phyloP scores from a whole-genome alignment of 2,329 filamentous ascomycete species.

The Aspergillus sp. region DNA sequence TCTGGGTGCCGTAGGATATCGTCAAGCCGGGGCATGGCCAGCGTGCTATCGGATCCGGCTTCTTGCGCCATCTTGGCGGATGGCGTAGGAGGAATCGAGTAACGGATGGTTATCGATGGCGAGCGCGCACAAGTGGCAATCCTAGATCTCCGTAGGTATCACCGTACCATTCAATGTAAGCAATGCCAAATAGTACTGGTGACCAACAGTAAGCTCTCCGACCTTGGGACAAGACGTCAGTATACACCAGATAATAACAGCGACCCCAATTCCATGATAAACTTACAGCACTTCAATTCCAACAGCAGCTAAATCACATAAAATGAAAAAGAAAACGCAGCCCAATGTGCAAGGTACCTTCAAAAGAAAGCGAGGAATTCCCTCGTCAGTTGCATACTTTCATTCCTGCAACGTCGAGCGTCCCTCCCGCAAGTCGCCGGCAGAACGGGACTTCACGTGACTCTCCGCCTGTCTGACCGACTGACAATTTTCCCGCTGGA shows the following conservation, averaged over 20 bases:
- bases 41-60: slow-evolving; percentile 49
- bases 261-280: not conserved
- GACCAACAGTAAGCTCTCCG: not conserved
- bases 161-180: not conserved
- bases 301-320: too few relatives aligned
- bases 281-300: too few relatives aligned
- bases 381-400: not conserved
- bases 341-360: too few relatives aligned
- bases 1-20: slow-evolving; percentile 93
- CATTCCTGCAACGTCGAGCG: not conserved
- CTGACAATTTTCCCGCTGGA: slow-evolving; percentile 1
- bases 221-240: not conserved
- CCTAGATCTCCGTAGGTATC: not conserved
- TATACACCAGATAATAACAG: not conserved
- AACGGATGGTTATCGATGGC: not conserved
- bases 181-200: not conserved
- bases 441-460: slow-evolving; percentile 25
- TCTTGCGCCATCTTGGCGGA: slow-evolving; percentile 29
- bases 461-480: slow-evolving; percentile 19
- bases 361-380: too few relatives aligned
- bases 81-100: slow-evolving; percentile 1
- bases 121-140: not conserved
- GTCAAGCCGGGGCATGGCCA: slow-evolving; percentile 67
- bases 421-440: slow-evolving; percentile 3
- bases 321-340: too few relatives aligned